Conservation (phyloP, 805 yeast genomes). For the Pichia californica region DNA sequence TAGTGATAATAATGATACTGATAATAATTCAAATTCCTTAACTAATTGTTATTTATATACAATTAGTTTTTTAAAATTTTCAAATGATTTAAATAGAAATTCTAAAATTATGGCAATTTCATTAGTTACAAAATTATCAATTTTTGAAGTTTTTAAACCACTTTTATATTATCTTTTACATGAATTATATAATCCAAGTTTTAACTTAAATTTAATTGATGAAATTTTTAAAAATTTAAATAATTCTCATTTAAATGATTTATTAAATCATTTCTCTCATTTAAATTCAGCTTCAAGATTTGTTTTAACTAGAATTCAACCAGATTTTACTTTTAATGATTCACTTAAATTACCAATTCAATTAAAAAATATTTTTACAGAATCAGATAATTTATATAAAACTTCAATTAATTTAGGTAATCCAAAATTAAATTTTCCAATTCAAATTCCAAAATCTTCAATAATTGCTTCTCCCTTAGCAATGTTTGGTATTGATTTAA, state of each 20-base stretch:
- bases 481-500: conserved; percentile 28
- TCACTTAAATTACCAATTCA: conserved; percentile 8
- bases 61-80: conserved; percentile 23
- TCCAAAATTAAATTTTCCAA: conserved; percentile 19
- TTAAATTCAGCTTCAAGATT: conserved; percentile 16
- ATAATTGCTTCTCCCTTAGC: conserved; percentile 21
- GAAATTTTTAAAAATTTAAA: conserved; percentile 14
- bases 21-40: not conserved
- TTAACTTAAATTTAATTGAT: conserved; percentile 6
- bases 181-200: conserved; percentile 26
- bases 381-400: conserved; percentile 18
- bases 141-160: conserved; percentile 45
- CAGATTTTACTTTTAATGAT: conserved; percentile 10
- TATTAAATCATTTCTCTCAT: conserved; percentile 17
- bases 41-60: conserved; percentile 24
- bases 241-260: conserved; percentile 24
- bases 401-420: conserved; percentile 18
- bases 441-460: conserved; percentile 27
- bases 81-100: conserved; percentile 27
- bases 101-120: conserved; percentile 41
- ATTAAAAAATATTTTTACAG: conserved; percentile 12
- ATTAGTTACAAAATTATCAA: conserved; percentile 37
- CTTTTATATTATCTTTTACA: conserved; percentile 41
- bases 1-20: conserved; percentile 6
- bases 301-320: conserved; percentile 18